Evolutionary conservation across 164 flowering plant species (phyloP), one percentile per base, ranked within the genome.

Genomic region (Chloranthus sessilifolius): DNA sequence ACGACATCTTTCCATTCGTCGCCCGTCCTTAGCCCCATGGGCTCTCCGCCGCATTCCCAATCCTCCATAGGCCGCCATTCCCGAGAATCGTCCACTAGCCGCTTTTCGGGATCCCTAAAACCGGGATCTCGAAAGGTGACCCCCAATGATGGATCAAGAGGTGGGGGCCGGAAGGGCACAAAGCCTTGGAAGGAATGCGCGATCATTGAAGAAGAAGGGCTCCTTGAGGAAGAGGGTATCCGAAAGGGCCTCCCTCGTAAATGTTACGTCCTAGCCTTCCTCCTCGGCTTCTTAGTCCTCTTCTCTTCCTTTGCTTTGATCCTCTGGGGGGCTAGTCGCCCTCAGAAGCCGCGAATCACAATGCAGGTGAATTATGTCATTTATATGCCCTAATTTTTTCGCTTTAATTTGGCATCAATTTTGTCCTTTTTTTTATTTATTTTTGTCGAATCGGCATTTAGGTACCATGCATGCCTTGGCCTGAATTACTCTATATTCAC

Each of bases 61-160:
- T 87, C 95, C 50, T 84, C 89, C 38, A 55, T 80, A 8, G 89
- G 92, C 20, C 88, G 74, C 56, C 96, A 88, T 72, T 88, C 96
- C 5, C 75, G 96, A 3, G 83, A 88, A 47, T 85, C 90, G 39
- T 85, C 94, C 40, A 65, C 90, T 29, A 81, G 72, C 53, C 48
- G 96, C 5, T 81, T 82, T 61, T 88, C 96, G 39, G 94, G 96
- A 4, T 79, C 88, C 0, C 54, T 84, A 26, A 83, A 80, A 43
- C 88, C 88, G 38, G 81, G 83, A 28, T 77, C 85, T 0, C 72
- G 83, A 30, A 81, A 83, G 73, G 64, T 82, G 72, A 30, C 35
- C 16, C 77, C 86, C 21, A 74, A 71, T 47, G 81, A 72, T 23
- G 64, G 50, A 15, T 52, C 74, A 1, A 55, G 71, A 29, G 61